Evolutionary conservation across 805 yeast species (phyloP).

Genomic region (Candida silvicultrix): DNA sequence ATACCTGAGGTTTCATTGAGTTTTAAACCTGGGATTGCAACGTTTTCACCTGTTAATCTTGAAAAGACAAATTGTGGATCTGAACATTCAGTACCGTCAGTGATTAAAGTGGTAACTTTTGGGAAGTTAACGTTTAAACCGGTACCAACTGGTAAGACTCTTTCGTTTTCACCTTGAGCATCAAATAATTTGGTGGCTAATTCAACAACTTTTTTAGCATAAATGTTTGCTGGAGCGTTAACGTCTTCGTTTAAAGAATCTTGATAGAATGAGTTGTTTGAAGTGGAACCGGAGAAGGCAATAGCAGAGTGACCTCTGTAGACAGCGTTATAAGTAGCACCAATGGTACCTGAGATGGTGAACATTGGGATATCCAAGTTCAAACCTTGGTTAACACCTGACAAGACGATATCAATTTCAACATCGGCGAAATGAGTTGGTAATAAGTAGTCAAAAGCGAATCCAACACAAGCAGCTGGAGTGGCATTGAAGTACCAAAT

Average conservation of each 20-base stretch:
- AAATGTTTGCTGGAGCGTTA: slow-evolving; percentile 36
- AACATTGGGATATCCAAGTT: slow-evolving; percentile 37
- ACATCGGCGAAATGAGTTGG: slow-evolving; percentile 39
- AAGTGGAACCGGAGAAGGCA: slow-evolving; percentile 46
- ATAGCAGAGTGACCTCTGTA: slow-evolving; percentile 44
- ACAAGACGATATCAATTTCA: slow-evolving; percentile 40
- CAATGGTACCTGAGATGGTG: slow-evolving; percentile 45
- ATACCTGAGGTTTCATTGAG: slow-evolving; percentile 24
- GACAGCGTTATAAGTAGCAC: slow-evolving; percentile 41
- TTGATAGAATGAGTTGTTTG: slow-evolving; percentile 36
- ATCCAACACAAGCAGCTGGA: slow-evolving; percentile 46
- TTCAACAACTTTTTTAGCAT: slow-evolving; percentile 33
- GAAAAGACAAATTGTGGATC: slow-evolving; percentile 37
- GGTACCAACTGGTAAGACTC: slow-evolving; percentile 35
- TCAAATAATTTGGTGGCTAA: slow-evolving; percentile 32
- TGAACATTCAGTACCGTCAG: slow-evolving; percentile 23
- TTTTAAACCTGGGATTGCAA: slow-evolving; percentile 5
- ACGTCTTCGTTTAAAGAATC: slow-evolving; percentile 38
- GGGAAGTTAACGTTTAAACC: slow-evolving; percentile 48
- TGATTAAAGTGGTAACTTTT: slow-evolving; percentile 33
- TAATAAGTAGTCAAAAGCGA: slow-evolving; percentile 39
- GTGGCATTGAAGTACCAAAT: slow-evolving; percentile 53
- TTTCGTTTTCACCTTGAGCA: slow-evolving; percentile 29
- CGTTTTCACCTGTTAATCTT: slow-evolving; percentile 36
- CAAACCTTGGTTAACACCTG: slow-evolving; percentile 49